Evolutionary conservation across 768 basidiomycete species (phyloP).

Genomic region (Dictyophora rubrovolvata): DNA sequence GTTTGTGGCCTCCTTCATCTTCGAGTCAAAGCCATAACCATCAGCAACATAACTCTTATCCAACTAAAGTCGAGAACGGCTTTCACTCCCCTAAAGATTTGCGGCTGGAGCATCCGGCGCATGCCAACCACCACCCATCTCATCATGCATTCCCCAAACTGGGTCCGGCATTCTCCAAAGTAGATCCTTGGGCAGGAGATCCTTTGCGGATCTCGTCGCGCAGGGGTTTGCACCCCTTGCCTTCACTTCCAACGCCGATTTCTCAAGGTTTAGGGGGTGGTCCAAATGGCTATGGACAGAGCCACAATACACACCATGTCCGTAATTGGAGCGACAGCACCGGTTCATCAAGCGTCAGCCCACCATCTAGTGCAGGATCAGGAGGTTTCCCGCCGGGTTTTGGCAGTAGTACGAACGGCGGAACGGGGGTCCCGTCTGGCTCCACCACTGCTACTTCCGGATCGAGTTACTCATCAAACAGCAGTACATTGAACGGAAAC

Average conservation of each 20-base stretch:
- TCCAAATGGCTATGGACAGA: not conserved
- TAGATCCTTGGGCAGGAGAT: not conserved
- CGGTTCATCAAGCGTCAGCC: constrained; percentile 2
- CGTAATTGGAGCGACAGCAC: constrained; percentile 1
- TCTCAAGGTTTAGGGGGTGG: not conserved
- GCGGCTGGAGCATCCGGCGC: not conserved
- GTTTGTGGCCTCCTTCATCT: not conserved
- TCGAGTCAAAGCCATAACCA: not conserved
- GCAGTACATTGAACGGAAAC: constrained; percentile 14
- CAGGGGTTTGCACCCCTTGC: not conserved
- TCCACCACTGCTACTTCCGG: not conserved
- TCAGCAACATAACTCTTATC: not conserved
- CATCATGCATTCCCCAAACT: not conserved
- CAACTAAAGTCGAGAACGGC: not conserved
- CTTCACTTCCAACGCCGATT: not conserved
- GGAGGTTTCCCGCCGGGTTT: not conserved
- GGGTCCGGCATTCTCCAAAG: not conserved
- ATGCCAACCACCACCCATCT: not conserved
- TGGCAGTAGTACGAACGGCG: not conserved
- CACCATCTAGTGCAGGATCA: constrained; percentile 1
- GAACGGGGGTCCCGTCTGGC: not conserved
- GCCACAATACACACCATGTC: not conserved
- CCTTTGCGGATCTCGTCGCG: not conserved
- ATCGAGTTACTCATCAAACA: not conserved
- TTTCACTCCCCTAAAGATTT: not conserved